Evolutionary conservation across 768 basidiomycete species (phyloP).

Genomic region (Lactarius hatsudake): DNA sequence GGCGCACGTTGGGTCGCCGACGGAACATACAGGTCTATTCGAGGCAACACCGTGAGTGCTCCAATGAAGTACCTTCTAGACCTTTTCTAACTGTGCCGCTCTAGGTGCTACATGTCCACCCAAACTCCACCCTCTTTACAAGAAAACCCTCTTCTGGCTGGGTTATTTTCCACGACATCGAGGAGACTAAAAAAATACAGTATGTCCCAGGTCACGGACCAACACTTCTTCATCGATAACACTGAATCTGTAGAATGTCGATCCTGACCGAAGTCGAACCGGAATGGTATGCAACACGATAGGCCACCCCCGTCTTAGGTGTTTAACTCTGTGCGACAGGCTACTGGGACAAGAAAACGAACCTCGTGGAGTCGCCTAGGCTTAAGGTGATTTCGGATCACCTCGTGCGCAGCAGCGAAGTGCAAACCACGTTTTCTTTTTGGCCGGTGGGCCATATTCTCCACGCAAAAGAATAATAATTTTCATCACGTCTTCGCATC

Average conservation of each 20-base stretch:
- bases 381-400: neutral
- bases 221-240: conserved; percentile 24
- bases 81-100: conserved; percentile 17
- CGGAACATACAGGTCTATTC: conserved; percentile 87
- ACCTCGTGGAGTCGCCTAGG: neutral
- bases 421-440: neutral
- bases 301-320: conserved; percentile 1
- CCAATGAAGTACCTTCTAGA: conserved; percentile 1
- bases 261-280: conserved; percentile 93
- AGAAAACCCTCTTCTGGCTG: conserved; percentile 87
- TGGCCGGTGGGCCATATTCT: neutral
- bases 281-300: conserved; percentile 63
- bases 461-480: neutral
- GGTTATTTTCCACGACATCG: conserved; percentile 94
- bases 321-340: conserved; percentile 12
- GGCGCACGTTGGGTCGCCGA: conserved; percentile 89
- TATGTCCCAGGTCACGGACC: conserved; percentile 38
- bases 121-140: conserved; percentile 91
- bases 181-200: conserved; percentile 96
- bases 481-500: neutral
- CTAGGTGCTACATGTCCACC: conserved; percentile 86
- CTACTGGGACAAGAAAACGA: conserved; percentile 14
- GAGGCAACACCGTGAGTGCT: conserved; percentile 71
- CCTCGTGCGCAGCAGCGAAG: neutral
- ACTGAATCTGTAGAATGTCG: conserved; percentile 59